A percentile compares a stretch with the other conserved stretches of the same genome.
Evolutionary conservation across 176 grass and related monocot species (phyloP).

Genomic region (Oropetium thomaeum): DNA sequence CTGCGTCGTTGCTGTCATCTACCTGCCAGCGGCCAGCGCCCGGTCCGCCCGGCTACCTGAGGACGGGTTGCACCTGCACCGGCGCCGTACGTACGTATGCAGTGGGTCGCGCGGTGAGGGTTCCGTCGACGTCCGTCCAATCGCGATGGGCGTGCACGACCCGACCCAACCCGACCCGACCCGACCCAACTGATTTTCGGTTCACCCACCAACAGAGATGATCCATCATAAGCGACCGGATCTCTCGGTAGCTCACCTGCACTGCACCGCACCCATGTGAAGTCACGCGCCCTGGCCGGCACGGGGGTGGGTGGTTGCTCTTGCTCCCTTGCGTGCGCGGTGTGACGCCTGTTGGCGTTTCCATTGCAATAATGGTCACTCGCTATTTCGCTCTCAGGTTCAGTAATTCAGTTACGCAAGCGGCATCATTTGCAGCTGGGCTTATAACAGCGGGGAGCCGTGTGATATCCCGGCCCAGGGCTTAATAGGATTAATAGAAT

Average conservation of each 20-base stretch:
- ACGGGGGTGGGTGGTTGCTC: neutral
- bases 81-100: neutral
- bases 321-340: neutral
- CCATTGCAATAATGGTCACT: too few relatives aligned
- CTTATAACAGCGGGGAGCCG: too few relatives aligned
- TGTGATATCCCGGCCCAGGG: too few relatives aligned
- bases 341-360: neutral
- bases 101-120: neutral
- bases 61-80: neutral
- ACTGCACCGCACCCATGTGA: too few relatives aligned
- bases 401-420: neutral
- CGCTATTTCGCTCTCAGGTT: neutral
- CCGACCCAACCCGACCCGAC: too few relatives aligned
- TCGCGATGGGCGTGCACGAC: neutral
- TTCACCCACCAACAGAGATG: slow-evolving; percentile 32
- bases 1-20: neutral
- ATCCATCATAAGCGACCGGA: neutral
- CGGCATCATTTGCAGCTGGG: neutral
- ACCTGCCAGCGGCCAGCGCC: too few relatives aligned
- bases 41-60: neutral
- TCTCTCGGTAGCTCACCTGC: slow-evolving; percentile 28
- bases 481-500: too few relatives aligned
- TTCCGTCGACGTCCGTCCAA: slow-evolving; percentile 1
- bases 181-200: slow-evolving; percentile 1
- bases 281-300: neutral